These are phyloP conservation scores for Urtica urens DNA, from an alignment of 306 rosid species.

Conservation along the genomic window DNA sequence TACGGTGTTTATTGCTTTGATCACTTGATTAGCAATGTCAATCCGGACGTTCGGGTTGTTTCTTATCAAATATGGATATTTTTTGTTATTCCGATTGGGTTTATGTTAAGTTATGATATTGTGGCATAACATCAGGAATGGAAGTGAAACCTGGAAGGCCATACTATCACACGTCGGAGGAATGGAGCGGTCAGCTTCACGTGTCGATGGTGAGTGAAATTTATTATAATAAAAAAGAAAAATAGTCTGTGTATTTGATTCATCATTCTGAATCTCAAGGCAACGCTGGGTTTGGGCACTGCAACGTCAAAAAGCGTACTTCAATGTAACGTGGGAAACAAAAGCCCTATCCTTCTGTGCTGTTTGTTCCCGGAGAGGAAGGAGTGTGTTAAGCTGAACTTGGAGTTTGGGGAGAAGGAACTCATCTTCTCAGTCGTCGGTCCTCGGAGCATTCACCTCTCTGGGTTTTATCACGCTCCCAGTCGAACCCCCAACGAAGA, in stretches of 20 bases:
- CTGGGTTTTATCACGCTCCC: slow-evolving; percentile 50
- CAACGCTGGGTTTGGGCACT: slow-evolving; percentile 57
- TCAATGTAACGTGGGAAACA: slow-evolving; percentile 82
- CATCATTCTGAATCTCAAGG: slow-evolving; percentile 30
- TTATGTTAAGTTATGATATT: not conserved
- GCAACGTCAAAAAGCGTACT: slow-evolving; percentile 50
- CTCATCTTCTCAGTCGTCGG: slow-evolving; percentile 85
- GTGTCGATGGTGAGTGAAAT: slow-evolving; percentile 79
- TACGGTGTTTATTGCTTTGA: too few species aligned
- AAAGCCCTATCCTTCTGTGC: slow-evolving; percentile 69
- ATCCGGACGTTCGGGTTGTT: too few species aligned
- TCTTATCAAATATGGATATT: not conserved
- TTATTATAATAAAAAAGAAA: too few species aligned
- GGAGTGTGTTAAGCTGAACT: slow-evolving; percentile 63
- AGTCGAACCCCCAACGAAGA: slow-evolving; percentile 16
- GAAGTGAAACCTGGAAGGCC: slow-evolving; percentile 89
- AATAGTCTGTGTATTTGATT: not conserved
- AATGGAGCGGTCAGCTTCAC: slow-evolving; percentile 65
- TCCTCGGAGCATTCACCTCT: slow-evolving; percentile 74
- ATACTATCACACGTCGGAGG: slow-evolving; percentile 36
- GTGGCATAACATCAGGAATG: slow-evolving; percentile 33
- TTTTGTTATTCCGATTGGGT: too few species aligned
- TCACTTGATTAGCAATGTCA: too few species aligned
- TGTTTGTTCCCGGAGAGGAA: slow-evolving; percentile 53
- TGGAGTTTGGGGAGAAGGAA: slow-evolving; percentile 71